A percentile compares a stretch with the other conserved stretches of the same genome.
These are phyloP conservation scores for Leptodermis oblonga DNA, from an alignment of 257 asterid species.

Conservation along the genomic window DNA sequence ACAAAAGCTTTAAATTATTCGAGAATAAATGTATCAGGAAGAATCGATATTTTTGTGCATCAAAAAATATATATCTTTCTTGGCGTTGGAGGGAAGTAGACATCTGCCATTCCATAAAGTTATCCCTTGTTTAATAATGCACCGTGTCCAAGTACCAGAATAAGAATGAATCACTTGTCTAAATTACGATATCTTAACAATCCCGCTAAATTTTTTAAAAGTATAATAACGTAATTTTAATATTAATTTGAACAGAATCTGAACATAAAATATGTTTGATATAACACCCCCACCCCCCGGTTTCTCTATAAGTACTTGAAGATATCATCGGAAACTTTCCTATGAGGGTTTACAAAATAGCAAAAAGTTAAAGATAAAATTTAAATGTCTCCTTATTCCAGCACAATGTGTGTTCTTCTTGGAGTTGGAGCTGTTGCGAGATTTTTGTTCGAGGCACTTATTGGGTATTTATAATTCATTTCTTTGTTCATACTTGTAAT, in stretches of 20 bases:
- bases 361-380: background rate
- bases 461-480: constrained; percentile 71
- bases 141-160: constrained; percentile 16
- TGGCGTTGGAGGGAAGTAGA: constrained; percentile 42
- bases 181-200: too few species aligned
- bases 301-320: background rate
- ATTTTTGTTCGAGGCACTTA: constrained; percentile 49
- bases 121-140: constrained; percentile 36
- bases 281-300: too few species aligned
- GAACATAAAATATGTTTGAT: too few species aligned
- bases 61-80: too few species aligned
- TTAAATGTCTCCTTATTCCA: background rate
- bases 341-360: background rate
- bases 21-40: too few species aligned
- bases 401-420: constrained; percentile 60
- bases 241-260: too few species aligned
- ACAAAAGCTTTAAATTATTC: too few species aligned
- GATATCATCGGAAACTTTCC: background rate
- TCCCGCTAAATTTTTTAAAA: too few species aligned
- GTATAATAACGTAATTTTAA: too few species aligned
- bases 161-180: too few species aligned
- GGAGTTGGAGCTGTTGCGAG: constrained; percentile 64
- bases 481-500: too few species aligned
- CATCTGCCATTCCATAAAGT: constrained; percentile 34
- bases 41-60: too few species aligned